Percentiles rank a stretch among this genome's conserved stretches.
Conservation (phyloP, 129 eudicot genomes). For the Calendula officinalis region DNA sequence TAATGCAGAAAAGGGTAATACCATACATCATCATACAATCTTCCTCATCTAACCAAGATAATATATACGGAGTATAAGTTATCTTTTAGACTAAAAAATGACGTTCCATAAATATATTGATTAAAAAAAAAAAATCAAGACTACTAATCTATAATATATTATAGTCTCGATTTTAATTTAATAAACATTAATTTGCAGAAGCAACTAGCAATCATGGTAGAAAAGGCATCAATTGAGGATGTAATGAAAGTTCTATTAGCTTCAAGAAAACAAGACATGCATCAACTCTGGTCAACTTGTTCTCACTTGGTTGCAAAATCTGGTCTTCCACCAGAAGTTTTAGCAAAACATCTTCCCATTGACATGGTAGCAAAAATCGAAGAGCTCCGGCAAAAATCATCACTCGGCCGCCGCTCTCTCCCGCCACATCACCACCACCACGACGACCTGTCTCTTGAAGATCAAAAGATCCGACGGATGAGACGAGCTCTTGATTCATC, state of each 20-base stretch:
- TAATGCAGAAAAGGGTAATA: constrained; percentile 35
- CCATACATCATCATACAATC: constrained; percentile 32
- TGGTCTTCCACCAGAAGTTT: constrained; percentile 84
- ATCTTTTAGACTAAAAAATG: constrained; percentile 26
- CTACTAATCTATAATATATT: constrained; percentile 10
- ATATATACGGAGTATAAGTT: no score
- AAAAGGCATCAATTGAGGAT: constrained; percentile 92
- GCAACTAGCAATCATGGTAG: constrained; percentile 81
- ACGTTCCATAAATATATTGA: neutral
- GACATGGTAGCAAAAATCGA: constrained; percentile 81
- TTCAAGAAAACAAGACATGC: constrained; percentile 98
- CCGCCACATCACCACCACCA: constrained; percentile 60
- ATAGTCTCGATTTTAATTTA: neutral
- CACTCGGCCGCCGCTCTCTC: constrained; percentile 52
- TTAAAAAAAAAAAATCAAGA: constrained; percentile 2
- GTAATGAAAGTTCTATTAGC: constrained; percentile 96
- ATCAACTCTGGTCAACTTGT: constrained; percentile 93
- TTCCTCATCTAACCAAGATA: constrained; percentile 16
- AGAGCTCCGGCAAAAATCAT: constrained; percentile 79
- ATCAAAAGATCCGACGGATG: constrained; percentile 90
- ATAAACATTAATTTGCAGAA: constrained; percentile 47
- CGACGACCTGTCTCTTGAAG: constrained; percentile 58
- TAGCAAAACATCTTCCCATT: constrained; percentile 86
- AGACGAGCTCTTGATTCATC: constrained; percentile 94
- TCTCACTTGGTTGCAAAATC: constrained; percentile 92